Evolutionary conservation across 345 rosid genomes (phyloP).

Genomic region (Citrus cavaleriei): DNA sequence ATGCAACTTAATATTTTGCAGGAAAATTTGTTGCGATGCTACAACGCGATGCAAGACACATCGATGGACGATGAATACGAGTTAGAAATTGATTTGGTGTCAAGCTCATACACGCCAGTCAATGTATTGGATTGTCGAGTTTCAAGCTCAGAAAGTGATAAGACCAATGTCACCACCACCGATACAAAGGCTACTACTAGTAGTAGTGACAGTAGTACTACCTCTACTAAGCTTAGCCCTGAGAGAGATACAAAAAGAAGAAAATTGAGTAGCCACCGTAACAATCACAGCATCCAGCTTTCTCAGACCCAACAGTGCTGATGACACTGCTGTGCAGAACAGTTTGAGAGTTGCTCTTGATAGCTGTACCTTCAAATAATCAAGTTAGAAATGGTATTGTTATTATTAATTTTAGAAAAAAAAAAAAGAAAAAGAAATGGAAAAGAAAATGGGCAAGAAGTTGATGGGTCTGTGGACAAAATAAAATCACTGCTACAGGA

Average conservation of each 20-base stretch:
- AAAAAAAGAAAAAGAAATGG: neutral
- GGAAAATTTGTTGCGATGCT: slow-evolving; percentile 54
- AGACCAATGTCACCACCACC: slow-evolving; percentile 23
- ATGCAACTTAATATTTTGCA: slow-evolving; percentile 1
- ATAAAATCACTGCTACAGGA: slow-evolving; percentile 23
- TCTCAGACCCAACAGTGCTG: slow-evolving; percentile 26
- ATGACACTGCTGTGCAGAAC: slow-evolving; percentile 22
- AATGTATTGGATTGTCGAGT: slow-evolving; percentile 55
- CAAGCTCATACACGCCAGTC: slow-evolving; percentile 42
- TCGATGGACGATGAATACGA: slow-evolving; percentile 36
- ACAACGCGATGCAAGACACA: slow-evolving; percentile 36
- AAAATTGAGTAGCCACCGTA: slow-evolving; percentile 11
- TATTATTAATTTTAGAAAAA: neutral
- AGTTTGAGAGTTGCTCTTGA: slow-evolving; percentile 30
- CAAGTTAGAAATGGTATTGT: neutral
- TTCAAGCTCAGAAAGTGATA: slow-evolving; percentile 46
- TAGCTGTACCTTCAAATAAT: slow-evolving; percentile 20
- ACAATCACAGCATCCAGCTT: slow-evolving; percentile 24
- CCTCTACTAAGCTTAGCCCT: neutral
- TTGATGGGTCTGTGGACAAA: slow-evolving; percentile 16
- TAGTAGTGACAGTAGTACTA: neutral
- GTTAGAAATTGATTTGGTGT: slow-evolving; percentile 28
- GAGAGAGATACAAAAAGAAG: slow-evolving; percentile 31
- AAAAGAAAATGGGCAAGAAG: neutral
- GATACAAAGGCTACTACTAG: neutral